phyloP scores from a whole-genome alignment of 768 basidiomycete species.

The Terana coerulea region DNA sequence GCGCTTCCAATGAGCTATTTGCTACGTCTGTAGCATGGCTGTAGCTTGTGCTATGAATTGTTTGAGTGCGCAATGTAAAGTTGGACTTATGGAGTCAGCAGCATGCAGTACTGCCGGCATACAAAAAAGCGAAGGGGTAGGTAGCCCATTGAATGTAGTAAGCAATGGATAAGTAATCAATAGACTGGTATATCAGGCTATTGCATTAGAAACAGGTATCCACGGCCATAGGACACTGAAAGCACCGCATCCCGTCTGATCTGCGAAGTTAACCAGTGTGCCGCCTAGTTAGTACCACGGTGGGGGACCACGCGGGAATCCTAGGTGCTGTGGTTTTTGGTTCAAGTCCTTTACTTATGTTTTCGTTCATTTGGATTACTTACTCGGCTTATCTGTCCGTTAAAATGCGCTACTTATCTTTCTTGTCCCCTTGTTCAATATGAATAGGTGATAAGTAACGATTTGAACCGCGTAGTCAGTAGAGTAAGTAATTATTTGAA shows the following conservation, averaged over 20 bases:
- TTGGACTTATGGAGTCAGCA: neutral
- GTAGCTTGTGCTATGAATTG: neutral
- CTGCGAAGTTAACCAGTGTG: slow-evolving; percentile 63
- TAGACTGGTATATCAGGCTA: neutral
- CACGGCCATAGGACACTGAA: slow-evolving; percentile 1
- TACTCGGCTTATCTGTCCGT: too few species aligned
- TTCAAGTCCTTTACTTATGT: neutral
- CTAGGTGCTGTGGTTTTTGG: slow-evolving; percentile 37
- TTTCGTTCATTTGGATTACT: neutral
- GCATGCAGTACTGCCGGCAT: neutral
- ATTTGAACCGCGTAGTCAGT: too few species aligned
- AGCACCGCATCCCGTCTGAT: slow-evolving; percentile 49
- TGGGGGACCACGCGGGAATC: slow-evolving; percentile 60
- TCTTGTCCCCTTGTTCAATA: too few species aligned
- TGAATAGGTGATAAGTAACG: too few species aligned
- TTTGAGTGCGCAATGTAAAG: neutral
- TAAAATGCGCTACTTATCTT: too few species aligned
- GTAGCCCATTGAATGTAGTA: neutral
- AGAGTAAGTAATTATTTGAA: too few species aligned
- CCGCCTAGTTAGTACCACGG: slow-evolving; percentile 62
- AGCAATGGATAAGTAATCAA: neutral
- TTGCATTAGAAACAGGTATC: neutral
- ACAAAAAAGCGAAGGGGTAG: neutral
- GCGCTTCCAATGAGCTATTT: neutral
- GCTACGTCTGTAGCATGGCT: neutral